phyloP scores from a whole-genome alignment of 2,329 filamentous ascomycete species.

The Stachybotrys elegans region DNA sequence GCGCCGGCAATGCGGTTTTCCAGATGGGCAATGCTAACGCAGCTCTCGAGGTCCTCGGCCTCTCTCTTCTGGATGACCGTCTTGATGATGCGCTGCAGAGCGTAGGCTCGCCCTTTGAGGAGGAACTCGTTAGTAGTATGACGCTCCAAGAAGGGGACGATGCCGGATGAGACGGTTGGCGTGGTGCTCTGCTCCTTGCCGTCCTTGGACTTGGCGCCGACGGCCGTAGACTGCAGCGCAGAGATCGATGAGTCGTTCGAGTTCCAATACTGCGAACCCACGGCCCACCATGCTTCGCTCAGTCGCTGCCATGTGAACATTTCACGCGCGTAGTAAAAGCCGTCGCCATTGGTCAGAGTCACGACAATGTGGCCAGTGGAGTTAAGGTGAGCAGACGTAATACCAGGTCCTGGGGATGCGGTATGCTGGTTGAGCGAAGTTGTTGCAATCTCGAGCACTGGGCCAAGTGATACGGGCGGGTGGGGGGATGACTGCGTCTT shows the following conservation, averaged over 20 bases:
- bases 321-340: slow-evolving; percentile 78
- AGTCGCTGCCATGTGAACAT: slow-evolving; percentile 93
- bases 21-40: slow-evolving; percentile 86
- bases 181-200: slow-evolving; percentile 40
- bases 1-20: slow-evolving; percentile 93
- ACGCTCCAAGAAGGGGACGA: slow-evolving; percentile 88
- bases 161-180: slow-evolving; percentile 72
- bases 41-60: slow-evolving; percentile 86
- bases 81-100: slow-evolving; percentile 88
- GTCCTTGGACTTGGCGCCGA: slow-evolving; percentile 50
- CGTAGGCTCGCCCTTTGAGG: slow-evolving; percentile 86
- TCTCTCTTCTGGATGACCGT: slow-evolving; percentile 81
- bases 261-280: slow-evolving; percentile 98
- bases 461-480: slow-evolving; percentile 82
- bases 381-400: slow-evolving; percentile 89
- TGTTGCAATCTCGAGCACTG: slow-evolving; percentile 81
- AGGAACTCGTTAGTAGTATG: slow-evolving; percentile 93
- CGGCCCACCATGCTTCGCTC: slow-evolving; percentile 98
- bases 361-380: slow-evolving; percentile 80
- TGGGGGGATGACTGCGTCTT: slow-evolving; percentile 78
- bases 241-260: slow-evolving; percentile 87
- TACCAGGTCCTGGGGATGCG: slow-evolving; percentile 70
- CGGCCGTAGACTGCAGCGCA: slow-evolving; percentile 68
- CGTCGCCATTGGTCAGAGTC: slow-evolving; percentile 91
- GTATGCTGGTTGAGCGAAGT: slow-evolving; percentile 72